Evolutionary conservation across 192 early-diverging fungal genomes (phyloP).

Genomic region (Coemansia erecta): DNA sequence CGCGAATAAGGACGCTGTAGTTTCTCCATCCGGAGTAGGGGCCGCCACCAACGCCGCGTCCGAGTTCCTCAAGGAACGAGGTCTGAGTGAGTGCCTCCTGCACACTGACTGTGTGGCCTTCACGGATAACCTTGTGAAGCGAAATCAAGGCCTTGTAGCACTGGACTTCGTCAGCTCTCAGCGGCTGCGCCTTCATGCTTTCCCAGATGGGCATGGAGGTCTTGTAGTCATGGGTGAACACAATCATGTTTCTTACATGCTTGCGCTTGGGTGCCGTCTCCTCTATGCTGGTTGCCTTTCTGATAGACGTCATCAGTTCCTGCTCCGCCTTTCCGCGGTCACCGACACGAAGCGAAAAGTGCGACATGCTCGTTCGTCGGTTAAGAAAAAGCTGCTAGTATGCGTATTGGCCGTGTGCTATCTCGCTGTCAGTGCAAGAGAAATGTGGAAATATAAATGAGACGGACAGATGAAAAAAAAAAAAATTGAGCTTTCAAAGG

Average conservation of each 20-base stretch:
- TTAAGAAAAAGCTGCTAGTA: neutral
- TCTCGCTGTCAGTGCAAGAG: neutral
- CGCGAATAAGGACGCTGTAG: conserved; percentile 84
- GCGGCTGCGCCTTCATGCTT: conserved; percentile 81
- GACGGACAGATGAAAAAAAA: neutral
- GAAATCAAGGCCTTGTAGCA: conserved; percentile 94
- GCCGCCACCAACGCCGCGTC: conserved; percentile 36
- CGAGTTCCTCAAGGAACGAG: conserved; percentile 79
- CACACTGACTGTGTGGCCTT: conserved; percentile 81
- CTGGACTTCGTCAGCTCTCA: conserved; percentile 90
- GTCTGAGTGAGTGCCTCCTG: conserved; percentile 80
- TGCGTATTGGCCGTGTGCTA: neutral
- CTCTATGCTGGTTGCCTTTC: conserved; percentile 85
- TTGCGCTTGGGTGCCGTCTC: conserved; percentile 97
- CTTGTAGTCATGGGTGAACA: conserved; percentile 94
- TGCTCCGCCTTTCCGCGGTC: conserved; percentile 77
- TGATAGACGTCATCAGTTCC: conserved; percentile 82
- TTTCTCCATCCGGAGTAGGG: conserved; percentile 46
- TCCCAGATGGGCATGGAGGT: conserved; percentile 83
- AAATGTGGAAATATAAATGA: too few relatives aligned
- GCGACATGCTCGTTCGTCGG: conserved; percentile 28
- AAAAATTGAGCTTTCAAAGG: too few relatives aligned
- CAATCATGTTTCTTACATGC: conserved; percentile 83
- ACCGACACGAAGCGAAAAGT: conserved; percentile 58
- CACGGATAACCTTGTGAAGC: conserved; percentile 92